Evolutionary conservation across 2,329 filamentous ascomycete species (phyloP).

Genomic region (Myriangium duriaei): DNA sequence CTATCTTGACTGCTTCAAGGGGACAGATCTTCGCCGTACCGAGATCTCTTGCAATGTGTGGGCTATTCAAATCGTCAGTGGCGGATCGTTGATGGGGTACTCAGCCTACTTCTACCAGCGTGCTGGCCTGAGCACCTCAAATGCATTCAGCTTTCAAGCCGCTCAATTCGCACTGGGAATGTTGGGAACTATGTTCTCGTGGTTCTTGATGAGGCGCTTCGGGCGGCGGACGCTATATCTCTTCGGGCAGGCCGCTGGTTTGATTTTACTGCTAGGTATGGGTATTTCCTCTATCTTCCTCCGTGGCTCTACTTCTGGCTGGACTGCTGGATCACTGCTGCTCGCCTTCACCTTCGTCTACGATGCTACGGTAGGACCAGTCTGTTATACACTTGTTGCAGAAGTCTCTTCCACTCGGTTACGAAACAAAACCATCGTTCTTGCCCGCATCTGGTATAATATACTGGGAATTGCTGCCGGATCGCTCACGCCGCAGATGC

Average conservation of each 20-base stretch:
- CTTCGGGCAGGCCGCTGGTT: slow-evolving; percentile 20
- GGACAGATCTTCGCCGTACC: slow-evolving; percentile 35
- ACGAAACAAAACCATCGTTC: slow-evolving; percentile 19
- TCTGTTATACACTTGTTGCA: slow-evolving; percentile 21
- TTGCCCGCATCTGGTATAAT: slow-evolving; percentile 21
- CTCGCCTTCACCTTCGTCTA: slow-evolving; percentile 35
- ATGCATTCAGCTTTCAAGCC: slow-evolving; percentile 28
- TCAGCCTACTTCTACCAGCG: slow-evolving; percentile 28
- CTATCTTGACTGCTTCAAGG: slow-evolving; percentile 42
- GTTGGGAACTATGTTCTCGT: slow-evolving; percentile 18
- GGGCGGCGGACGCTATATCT: slow-evolving; percentile 31
- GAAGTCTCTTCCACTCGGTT: slow-evolving; percentile 20
- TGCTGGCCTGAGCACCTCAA: slow-evolving; percentile 24
- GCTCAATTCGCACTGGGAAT: slow-evolving; percentile 18
- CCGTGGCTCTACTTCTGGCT: slow-evolving; percentile 17
- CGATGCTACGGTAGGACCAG: slow-evolving; percentile 20
- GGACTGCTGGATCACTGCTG: slow-evolving; percentile 35
- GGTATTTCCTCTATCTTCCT: slow-evolving; percentile 14
- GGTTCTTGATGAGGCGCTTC: slow-evolving; percentile 24
- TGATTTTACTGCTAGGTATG: slow-evolving; percentile 19
- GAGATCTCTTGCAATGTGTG: slow-evolving; percentile 29
- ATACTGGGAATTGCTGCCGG: slow-evolving; percentile 16
- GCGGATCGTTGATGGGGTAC: slow-evolving; percentile 23
- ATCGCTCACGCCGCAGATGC: slow-evolving; percentile 18
- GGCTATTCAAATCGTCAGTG: slow-evolving; percentile 24